Conservation (phyloP, 2,329 filamentous ascomycete genomes). For the Ceratocystiopsis brevicomis region DNA sequence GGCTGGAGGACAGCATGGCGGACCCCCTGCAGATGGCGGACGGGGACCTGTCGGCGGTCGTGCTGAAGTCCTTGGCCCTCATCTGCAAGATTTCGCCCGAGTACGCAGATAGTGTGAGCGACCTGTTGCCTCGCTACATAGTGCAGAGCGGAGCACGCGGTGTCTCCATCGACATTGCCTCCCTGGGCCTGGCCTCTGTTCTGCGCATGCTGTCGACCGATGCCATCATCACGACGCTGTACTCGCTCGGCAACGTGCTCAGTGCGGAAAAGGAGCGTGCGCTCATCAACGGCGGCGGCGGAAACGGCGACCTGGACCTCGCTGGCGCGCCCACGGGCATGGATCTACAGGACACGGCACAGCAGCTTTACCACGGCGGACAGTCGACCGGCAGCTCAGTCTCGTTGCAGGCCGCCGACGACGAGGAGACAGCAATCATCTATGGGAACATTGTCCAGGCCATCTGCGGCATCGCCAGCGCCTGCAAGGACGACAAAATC, state of each 20-base stretch:
- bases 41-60: constrained; percentile 53
- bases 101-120: constrained; percentile 57
- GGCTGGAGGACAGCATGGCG: constrained; percentile 67
- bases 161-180: constrained; percentile 54
- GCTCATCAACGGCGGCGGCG: constrained; percentile 33
- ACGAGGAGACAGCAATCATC: constrained; percentile 60
- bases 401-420: constrained; percentile 53
- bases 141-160: constrained; percentile 61
- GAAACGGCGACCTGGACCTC: constrained; percentile 17
- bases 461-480: constrained; percentile 73
- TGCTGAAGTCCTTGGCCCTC: constrained; percentile 66
- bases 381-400: constrained; percentile 57
- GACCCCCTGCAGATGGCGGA: constrained; percentile 72
- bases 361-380: constrained; percentile 31
- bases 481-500: constrained; percentile 75
- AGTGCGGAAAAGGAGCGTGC: constrained; percentile 47
- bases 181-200: constrained; percentile 67
- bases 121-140: constrained; percentile 68
- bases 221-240: constrained; percentile 83
- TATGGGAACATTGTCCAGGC: constrained; percentile 87
- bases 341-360: constrained; percentile 12
- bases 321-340: constrained; percentile 8
- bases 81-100: constrained; percentile 56
- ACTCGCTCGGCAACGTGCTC: constrained; percentile 88
- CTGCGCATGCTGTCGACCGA: constrained; percentile 75